Evolutionary conservation across 148 eudicot species (phyloP), one percentile per base, ranked within the genome.

Genomic region (Spergularia marina): DNA sequence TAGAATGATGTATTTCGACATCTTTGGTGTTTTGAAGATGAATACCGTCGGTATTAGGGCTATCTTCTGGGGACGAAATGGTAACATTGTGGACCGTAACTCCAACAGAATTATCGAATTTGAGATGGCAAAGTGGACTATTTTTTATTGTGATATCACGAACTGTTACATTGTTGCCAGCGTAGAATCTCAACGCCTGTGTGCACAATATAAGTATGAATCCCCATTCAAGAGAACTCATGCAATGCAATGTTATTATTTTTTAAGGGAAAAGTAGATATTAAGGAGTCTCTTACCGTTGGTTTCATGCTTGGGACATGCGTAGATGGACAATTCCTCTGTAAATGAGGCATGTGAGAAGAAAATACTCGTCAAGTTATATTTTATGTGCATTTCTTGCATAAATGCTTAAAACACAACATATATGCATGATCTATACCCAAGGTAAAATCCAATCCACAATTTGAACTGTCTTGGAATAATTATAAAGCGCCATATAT

Each of bases 1-100:
- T 83, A 72, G 96, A 86, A 78, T 89, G 88, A 58, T 80, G 76
- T 61, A 90, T 90, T 84, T 85, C 86, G 1, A 93, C 96, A 70
- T 93, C 89, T 74, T 81, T 83, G 47, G 87, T 82, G 81, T 90
- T 91, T 52, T 93, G 98, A 30, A 91, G 89, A 78, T 93, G 98
- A 80, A 93, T 91, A 14, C 98, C 96, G 8, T 93, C 96, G 3
- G 98, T 93, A 80, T 91, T 93, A 21, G 90, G 91, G 78, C 97
- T 92, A 71, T 34, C 83, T 82, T 80, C 91, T 2, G 98, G 98
- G 36, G 98, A 86, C 20, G 86, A 81, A 56, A 93, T 87, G 9
- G 89, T 87, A 14, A 93, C 74, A 72, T 93, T 90, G 21, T 85
- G 59, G 47, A 93, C 79, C 61, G 61, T 77, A 55, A 93, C 85